phyloP scores from a whole-genome alignment of 345 rosid genomes.

The Gossypium thurberi region DNA sequence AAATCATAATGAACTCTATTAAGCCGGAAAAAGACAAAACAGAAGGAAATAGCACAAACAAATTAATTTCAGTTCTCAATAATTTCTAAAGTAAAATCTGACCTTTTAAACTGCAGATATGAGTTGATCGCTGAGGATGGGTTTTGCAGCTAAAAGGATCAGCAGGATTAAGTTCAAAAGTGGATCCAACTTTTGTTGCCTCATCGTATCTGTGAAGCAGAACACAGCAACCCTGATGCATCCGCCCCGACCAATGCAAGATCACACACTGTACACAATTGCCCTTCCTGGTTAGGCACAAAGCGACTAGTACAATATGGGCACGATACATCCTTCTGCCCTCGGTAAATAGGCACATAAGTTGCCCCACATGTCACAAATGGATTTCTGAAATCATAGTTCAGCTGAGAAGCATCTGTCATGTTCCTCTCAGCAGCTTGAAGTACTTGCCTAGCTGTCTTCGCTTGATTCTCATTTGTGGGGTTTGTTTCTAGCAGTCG shows the following conservation, averaged over 20 bases:
- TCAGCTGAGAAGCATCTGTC: conserved; percentile 55
- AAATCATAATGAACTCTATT: conserved; percentile 18
- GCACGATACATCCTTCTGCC: conserved; percentile 79
- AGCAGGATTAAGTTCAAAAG: conserved; percentile 18
- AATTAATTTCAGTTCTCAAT: conserved; percentile 19
- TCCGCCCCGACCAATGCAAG: conserved; percentile 87
- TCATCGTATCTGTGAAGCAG: conserved; percentile 72
- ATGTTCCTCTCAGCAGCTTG: conserved; percentile 76
- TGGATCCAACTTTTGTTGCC: neutral
- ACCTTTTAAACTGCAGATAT: conserved; percentile 24
- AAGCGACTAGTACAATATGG: conserved; percentile 76
- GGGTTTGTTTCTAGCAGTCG: conserved; percentile 76
- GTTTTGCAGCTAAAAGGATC: conserved; percentile 7
- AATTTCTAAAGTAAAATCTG: conserved; percentile 14
- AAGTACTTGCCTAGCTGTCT: conserved; percentile 65
- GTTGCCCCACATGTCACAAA: conserved; percentile 86
- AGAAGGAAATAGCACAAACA: conserved; percentile 17
- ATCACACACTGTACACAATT: conserved; percentile 72
- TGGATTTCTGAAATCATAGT: conserved; percentile 90
- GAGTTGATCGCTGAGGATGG: conserved; percentile 2
- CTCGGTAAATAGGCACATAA: conserved; percentile 80
- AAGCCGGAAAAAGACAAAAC: neutral
- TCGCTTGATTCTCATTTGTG: conserved; percentile 62
- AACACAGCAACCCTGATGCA: conserved; percentile 88
- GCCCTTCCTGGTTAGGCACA: conserved; percentile 65